phyloP scores from a whole-genome alignment of 225 moss, liverwort and hornwort genomes.

The Lunularia cruciata region DNA sequence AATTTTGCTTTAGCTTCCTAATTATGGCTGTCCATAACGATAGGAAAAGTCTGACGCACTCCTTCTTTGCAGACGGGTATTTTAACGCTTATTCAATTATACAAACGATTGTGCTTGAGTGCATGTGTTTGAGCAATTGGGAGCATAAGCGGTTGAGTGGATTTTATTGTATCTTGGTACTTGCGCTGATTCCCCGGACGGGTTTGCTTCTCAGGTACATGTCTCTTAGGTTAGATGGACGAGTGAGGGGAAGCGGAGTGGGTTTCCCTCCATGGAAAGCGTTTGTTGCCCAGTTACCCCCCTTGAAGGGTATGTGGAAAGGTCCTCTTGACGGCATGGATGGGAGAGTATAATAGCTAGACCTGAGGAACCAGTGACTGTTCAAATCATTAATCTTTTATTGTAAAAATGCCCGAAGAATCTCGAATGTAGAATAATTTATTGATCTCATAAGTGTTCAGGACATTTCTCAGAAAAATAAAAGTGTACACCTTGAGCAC shows the following conservation, averaged over 20 bases:
- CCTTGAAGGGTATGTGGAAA: slow-evolving; percentile 81
- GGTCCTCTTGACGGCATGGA: slow-evolving; percentile 96
- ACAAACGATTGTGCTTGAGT: no score
- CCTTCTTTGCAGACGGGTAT: no score
- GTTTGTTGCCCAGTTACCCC: slow-evolving; percentile 77
- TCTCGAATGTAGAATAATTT: no score
- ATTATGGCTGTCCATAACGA: no score
- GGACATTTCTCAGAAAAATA: no score
- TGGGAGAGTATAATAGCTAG: slow-evolving; percentile 58
- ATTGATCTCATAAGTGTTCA: no score
- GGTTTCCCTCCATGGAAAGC: slow-evolving; percentile 85
- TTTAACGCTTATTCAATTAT: no score
- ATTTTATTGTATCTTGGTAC: not conserved
- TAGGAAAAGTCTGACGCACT: no score
- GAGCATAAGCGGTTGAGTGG: not conserved
- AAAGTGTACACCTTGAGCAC: no score
- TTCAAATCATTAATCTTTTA: no score
- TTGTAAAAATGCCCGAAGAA: no score
- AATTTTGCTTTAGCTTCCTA: no score
- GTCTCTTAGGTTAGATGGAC: slow-evolving; percentile 85
- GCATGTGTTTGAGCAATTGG: not conserved
- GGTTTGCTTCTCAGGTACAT: slow-evolving; percentile 57
- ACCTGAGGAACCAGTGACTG: not conserved
- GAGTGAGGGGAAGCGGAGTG: slow-evolving; percentile 94
- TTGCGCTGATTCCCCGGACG: not conserved